Percentiles rank a stretch among this genome's conserved stretches.
phyloP scores from a whole-genome alignment of 495 filamentous ascomycete genomes.

The Penicillium fimorum region DNA sequence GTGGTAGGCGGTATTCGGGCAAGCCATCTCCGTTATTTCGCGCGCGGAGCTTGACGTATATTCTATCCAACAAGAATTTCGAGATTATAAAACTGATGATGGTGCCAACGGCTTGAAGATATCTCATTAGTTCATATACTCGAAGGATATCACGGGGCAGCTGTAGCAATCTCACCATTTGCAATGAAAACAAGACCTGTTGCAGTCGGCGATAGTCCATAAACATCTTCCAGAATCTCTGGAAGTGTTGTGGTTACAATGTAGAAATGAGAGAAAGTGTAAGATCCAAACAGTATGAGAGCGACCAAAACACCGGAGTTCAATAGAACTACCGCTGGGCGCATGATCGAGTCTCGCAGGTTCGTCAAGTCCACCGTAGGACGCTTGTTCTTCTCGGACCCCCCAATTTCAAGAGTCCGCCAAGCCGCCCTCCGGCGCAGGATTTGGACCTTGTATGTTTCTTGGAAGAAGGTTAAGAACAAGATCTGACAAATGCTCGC shows the following conservation, averaged over 20 bases:
- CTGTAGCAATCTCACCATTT: neutral
- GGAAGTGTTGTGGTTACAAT: constrained; percentile 2
- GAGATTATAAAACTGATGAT: neutral
- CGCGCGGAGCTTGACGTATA: neutral
- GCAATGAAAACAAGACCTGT: constrained; percentile 2
- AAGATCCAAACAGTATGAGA: neutral
- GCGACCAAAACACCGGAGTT: neutral
- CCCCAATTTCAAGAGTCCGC: neutral
- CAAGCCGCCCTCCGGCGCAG: neutral
- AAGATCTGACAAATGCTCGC: constrained; percentile 1
- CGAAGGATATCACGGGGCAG: neutral
- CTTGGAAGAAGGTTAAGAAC: neutral
- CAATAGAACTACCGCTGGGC: neutral
- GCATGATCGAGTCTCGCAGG: neutral
- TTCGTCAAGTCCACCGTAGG: neutral
- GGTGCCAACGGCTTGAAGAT: neutral
- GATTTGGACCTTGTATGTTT: neutral
- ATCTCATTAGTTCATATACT: neutral
- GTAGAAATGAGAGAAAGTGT: constrained; percentile 2
- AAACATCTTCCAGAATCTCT: neutral
- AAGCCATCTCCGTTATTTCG: neutral
- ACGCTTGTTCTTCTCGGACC: neutral
- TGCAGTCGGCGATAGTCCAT: constrained; percentile 4
- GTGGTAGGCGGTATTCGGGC: constrained; percentile 1
- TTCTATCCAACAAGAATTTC: neutral